phyloP scores from a whole-genome alignment of 1,284 basidiomycete species.

The Cutaneotrichosporon dermatis region DNA sequence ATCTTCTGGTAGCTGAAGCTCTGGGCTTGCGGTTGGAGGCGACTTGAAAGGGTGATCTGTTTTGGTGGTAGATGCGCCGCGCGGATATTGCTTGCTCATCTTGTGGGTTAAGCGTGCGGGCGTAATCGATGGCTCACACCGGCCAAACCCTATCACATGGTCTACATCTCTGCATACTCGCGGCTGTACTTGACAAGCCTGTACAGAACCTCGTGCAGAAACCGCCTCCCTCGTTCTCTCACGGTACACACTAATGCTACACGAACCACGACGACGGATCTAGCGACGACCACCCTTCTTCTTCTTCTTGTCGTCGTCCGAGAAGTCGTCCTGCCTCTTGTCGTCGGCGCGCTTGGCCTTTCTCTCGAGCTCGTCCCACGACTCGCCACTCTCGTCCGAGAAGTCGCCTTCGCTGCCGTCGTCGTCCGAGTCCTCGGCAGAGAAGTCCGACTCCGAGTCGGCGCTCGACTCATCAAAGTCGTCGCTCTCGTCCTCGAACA shows the following conservation, averaged over 20 bases:
- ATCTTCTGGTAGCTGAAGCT: no score
- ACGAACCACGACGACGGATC: not conserved
- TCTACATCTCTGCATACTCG: no score
- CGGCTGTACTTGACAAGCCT: no score
- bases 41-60: no score
- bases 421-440: conserved; percentile 26
- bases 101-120: no score
- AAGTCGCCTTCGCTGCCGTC: conserved; percentile 27
- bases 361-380: conserved; percentile 91
- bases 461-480: conserved; percentile 28
- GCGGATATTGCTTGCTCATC: no score
- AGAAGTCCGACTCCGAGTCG: conserved; percentile 53
- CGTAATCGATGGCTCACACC: no score
- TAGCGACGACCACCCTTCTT: conserved; percentile 30
- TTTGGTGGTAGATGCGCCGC: no score
- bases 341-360: conserved; percentile 62
- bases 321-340: conserved; percentile 33
- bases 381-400: conserved; percentile 61
- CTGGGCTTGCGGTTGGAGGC: no score
- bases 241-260: conserved; percentile 14
- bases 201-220: no score
- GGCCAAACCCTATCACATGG: no score
- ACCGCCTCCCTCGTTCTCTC: no score
- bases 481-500: conserved; percentile 58
- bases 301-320: conserved; percentile 36